phyloP scores from a whole-genome alignment of 345 rosid species.

The Arabidopsis suecica region DNA sequence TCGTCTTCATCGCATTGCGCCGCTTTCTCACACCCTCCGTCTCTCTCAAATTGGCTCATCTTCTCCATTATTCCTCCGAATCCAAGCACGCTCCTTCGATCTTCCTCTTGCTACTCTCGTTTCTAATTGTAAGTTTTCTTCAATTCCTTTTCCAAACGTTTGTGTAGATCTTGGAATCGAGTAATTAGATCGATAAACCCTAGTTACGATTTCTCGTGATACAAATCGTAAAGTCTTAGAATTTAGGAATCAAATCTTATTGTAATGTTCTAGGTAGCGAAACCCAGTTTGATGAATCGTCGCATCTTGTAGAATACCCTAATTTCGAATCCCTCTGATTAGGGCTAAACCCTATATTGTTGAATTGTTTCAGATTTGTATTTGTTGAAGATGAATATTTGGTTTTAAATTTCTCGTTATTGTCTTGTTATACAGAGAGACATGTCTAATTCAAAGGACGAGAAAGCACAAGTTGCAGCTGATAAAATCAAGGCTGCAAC shows the following conservation, averaged over 20 bases:
- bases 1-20: constrained; percentile 23
- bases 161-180: constrained; percentile 26
- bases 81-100: constrained; percentile 15
- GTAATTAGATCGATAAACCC: constrained; percentile 10
- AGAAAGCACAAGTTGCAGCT: constrained; percentile 88
- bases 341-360: not conserved
- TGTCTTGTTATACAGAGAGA: constrained; percentile 26
- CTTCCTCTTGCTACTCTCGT: not conserved
- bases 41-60: constrained; percentile 8
- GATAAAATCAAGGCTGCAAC: constrained; percentile 96
- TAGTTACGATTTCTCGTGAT: constrained; percentile 2
- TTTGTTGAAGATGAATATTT: not conserved
- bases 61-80: not conserved
- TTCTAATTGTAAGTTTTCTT: constrained; percentile 13
- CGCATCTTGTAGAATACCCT: constrained; percentile 29
- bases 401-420: not conserved
- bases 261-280: not conserved
- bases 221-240: not conserved
- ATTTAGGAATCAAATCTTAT: not conserved
- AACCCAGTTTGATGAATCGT: not conserved
- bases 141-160: not conserved
- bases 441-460: constrained; percentile 91
- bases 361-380: not conserved
- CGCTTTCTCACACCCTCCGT: constrained; percentile 15
- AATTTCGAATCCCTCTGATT: constrained; percentile 5